Base-by-base conservation (phyloP, 495 filamentous ascomycete species). In the Aspergillus panamensis region DNA sequence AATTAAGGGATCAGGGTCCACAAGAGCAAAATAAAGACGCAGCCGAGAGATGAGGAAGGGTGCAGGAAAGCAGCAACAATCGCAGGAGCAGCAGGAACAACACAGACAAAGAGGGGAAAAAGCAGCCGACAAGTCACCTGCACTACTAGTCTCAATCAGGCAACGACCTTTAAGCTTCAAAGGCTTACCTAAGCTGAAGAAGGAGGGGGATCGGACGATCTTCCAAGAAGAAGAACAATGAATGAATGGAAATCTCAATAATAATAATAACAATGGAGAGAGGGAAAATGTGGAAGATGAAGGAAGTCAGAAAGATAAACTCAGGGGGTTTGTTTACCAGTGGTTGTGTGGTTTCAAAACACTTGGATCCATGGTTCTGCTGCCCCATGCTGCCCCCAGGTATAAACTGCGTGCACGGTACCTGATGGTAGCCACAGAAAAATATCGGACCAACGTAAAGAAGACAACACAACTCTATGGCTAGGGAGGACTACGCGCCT, bases 121-220 rank as follows among this genome's bases (percentile, higher is more conserved):
- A 56, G 47, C 47, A 20, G 47, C 47, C 47, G 47, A 56, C 53
- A 58, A 42, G 56, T 58, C 56, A 58, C 56, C 56, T 52, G 56
- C 9, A 37, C 48, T 20, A 32, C 56, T 52, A 58, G 48, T 47
- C 56, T 39, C 3, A 8, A 51, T 58, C 32, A 40, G 56, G 56
- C 16, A 58, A 47, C 33, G 31, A 58, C 56, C 47, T 56, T 25
- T 32, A 32, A 12, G 35, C 6, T 39, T 12, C 35, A 39, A 10
- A n/a, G 25, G 5, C 25, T 25, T 25, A 25, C 25, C 25, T 25
- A 25, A 25, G 25, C 25, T 40, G 37, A 4, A 40, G 16, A 14
- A 14, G 37, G 16, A 13, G 13, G 16, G 37, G 37, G 13, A n/a
- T 40, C 3, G 35, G 35, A 3, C 3, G 9, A 14, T 13, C 5